Evolutionary conservation across 2,329 filamentous ascomycete species (phyloP).

Genomic region (Arthrobotrys sphaeroides): DNA sequence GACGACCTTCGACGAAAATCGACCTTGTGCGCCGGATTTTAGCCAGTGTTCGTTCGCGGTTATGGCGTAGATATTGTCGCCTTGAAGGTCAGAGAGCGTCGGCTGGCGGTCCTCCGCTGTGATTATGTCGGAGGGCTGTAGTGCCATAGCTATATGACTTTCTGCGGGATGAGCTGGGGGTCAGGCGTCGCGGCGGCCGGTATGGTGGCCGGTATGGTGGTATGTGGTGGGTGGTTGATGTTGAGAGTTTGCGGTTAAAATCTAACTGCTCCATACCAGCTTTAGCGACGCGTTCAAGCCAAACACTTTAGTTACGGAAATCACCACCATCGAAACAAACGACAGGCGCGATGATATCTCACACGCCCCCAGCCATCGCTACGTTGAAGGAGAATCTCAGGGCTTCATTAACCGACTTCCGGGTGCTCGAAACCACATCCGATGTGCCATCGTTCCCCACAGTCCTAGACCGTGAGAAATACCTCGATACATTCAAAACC

Average conservation of each 20-base stretch:
- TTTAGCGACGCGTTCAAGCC: not conserved
- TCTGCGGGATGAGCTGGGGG: not conserved
- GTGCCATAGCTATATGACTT: not conserved
- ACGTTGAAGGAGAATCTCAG: conserved; percentile 17
- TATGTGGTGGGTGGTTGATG: not conserved
- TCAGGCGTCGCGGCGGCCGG: not conserved
- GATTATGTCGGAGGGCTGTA: conserved; percentile 54
- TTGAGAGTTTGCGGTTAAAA: not conserved
- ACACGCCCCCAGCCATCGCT: not conserved
- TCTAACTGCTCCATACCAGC: not conserved
- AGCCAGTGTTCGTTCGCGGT: conserved; percentile 89
- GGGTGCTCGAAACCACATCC: not conserved
- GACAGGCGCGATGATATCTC: not conserved
- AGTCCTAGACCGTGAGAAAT: not conserved
- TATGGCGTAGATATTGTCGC: conserved; percentile 76
- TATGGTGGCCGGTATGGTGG: not conserved
- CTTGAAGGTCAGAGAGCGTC: conserved; percentile 74
- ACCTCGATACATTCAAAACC: conserved; percentile 1
- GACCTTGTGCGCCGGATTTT: conserved; percentile 67
- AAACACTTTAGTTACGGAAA: no score
- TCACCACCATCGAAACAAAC: not conserved
- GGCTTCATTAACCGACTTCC: not conserved
- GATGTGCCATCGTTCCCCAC: not conserved
- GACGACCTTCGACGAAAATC: conserved; percentile 82
- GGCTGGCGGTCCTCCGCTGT: conserved; percentile 66